Evolutionary conservation across 257 asterid species (phyloP), one percentile per base, ranked within the genome.

Genomic region (Salvia hispanica): DNA sequence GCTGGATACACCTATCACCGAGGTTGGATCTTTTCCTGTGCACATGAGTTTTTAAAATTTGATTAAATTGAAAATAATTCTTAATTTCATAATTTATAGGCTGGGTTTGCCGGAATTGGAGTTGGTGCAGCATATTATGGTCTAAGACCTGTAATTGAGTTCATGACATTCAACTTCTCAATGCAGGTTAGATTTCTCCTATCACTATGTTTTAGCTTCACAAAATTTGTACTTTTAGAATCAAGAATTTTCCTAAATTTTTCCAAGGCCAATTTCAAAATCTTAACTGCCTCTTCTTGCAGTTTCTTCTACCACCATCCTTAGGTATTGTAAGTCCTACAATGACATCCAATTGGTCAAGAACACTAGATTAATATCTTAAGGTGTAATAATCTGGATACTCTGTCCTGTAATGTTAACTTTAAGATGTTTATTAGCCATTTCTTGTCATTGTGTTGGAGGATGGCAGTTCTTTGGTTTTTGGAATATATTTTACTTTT

Each of bases 121-220:
- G 96, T 89, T 18, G 96, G 96, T 72, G 95, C 96, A 40, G 96
- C 96, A 55, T 89, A 89, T 77, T 74, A 87, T 67, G 96, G 96
- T 64, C 80, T 89, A 68, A 80, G 74, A 81, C 96, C 96, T 54
- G 74, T 89, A 44, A 72, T 89, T 61, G 96, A 89, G 75, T 89
- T 89, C 74, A 89, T 89, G 96, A 89, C 96, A 8, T 82, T 89
- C 66, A 89, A 89, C 79, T 90, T 90, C 82, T 79, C 97, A 16
- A 82, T 90, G 97, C 97, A 90, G 97, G 97, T 90, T 46, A 46
- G 74, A 62, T 18, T 67, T 81, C 62, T 48, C 15, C 51, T 44
- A 5, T 25, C 47, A 36, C 18, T 50, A 28, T 66, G 45, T 67
- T 74, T 60, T 58, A 28, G 62, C 56, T 54, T 53, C 50, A 8